A percentile compares a stretch with the other conserved stretches of the same genome.
These are phyloP conservation scores for Flueggea neowawraea DNA, from an alignment of 441 rosid genomes.

Conservation along the genomic window DNA sequence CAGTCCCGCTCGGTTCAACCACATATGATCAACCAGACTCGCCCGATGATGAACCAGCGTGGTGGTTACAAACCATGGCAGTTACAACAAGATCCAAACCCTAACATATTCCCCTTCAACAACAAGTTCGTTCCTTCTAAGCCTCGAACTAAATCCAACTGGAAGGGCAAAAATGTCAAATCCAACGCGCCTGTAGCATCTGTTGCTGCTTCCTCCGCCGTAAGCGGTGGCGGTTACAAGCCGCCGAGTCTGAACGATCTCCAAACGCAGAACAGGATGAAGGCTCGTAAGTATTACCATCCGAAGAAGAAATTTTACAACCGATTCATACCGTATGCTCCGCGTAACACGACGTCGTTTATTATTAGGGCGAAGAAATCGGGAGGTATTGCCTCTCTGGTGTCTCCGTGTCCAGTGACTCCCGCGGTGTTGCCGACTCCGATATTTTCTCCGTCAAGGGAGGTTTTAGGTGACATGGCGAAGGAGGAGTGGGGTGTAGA, in stretches of 20 bases:
- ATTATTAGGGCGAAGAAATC: slow-evolving; percentile 86
- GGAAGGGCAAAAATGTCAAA: slow-evolving; percentile 77
- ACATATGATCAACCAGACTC: slow-evolving; percentile 29
- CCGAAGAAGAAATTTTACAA: slow-evolving; percentile 57
- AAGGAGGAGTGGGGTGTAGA: slow-evolving; percentile 99
- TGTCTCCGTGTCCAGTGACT: slow-evolving; percentile 86
- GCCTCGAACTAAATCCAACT: slow-evolving; percentile 39
- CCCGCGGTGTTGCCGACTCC: slow-evolving; percentile 90
- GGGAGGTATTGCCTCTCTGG: slow-evolving; percentile 91
- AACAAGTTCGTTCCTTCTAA: slow-evolving; percentile 35
- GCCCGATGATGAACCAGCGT: slow-evolving; percentile 32
- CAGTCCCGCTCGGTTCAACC: not conserved
- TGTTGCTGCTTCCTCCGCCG: not conserved
- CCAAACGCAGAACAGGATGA: slow-evolving; percentile 70
- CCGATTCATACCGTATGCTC: slow-evolving; percentile 85
- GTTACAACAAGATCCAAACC: slow-evolving; percentile 27
- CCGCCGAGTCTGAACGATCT: slow-evolving; percentile 84
- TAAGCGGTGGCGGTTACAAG: slow-evolving; percentile 45
- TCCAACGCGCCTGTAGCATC: slow-evolving; percentile 17
- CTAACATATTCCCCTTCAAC: slow-evolving; percentile 33
- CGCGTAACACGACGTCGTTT: slow-evolving; percentile 85
- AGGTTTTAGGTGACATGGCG: slow-evolving; percentile 89
- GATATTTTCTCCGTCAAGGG: slow-evolving; percentile 76
- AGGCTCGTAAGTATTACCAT: slow-evolving; percentile 74
- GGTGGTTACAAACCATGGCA: slow-evolving; percentile 45